Evolutionary conservation across 495 filamentous ascomycete genomes (phyloP).

Genomic region (Aspergillus ostianus): DNA sequence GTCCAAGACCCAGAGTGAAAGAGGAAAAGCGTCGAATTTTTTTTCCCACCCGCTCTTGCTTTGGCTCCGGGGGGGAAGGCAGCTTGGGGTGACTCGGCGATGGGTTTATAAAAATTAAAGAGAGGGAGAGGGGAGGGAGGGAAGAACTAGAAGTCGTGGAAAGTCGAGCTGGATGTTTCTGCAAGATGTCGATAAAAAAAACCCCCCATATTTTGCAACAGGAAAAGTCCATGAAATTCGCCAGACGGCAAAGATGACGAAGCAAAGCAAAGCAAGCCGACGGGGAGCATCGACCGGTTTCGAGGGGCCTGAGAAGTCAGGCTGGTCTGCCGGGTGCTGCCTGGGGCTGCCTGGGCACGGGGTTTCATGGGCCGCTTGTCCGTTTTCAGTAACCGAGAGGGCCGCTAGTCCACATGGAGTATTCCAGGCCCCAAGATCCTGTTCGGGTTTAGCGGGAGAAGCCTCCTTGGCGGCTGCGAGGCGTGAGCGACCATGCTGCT

Average conservation of each 20-base stretch:
- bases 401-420: conserved; percentile 13
- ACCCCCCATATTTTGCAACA: no score
- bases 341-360: conserved; percentile 20
- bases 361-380: conserved; percentile 6
- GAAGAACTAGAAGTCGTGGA: not conserved
- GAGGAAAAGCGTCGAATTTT: conserved; percentile 33
- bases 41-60: conserved; percentile 26
- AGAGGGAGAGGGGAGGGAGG: conserved; percentile 7
- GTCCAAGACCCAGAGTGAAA: conserved; percentile 32
- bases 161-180: not conserved
- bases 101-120: not conserved
- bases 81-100: conserved; percentile 10
- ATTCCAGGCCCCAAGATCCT: conserved; percentile 16
- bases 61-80: conserved; percentile 13
- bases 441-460: conserved; percentile 21
- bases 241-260: not conserved
- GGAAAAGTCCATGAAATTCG: no score
- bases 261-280: not conserved
- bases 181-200: not conserved
- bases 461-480: conserved; percentile 17
- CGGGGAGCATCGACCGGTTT: not conserved
- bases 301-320: conserved; percentile 17
- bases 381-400: conserved; percentile 7
- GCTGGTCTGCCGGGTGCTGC: conserved; percentile 11
- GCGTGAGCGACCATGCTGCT: conserved; percentile 2